Base-by-base conservation (phyloP, 2,329 filamentous ascomycete genomes). In the Aspergillus neotritici region DNA sequence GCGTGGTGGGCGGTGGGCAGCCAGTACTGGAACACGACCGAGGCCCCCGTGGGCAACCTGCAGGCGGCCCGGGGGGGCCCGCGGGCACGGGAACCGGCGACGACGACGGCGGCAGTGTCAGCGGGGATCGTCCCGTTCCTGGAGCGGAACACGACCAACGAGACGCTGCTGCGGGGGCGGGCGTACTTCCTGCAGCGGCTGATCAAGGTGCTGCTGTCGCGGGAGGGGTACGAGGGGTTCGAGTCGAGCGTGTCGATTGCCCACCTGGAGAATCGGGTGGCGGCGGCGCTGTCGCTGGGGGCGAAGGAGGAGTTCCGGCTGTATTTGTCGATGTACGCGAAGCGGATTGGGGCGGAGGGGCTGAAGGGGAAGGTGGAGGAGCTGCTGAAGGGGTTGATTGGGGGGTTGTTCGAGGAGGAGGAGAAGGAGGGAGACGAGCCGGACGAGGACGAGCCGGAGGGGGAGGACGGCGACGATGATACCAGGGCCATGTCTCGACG, bases 21-120 rank as follows among this genome's bases (percentile, higher is more conserved):
- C 55, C 93, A 98, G 63, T 98, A 98, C 65, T 98, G 93, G 94
- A 97, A 98, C 66, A 94, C 89, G 1, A 94, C 89, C 41, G 93
- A 96, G 58, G 89, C 88, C 2, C 89, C 89, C 0, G 82, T 95
- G 41, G 83, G 86, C 37, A 86, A 89, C 39, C 68, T 95, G 31
- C 83, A 88, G 52, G 82, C 86, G 37, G 83, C 82, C n/a, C 21
- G 21, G 7, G 1, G 21, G 2, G 21, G 21, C 21, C 21, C 21
- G 3, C 21, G 9, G 21, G 7, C 2, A 25, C 21, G 21, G 2
- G 21, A 25, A 8, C 21, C 21, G 9, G 21, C 21, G 6, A 25
- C 21, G 21, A 9, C 71, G 7, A 73, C 71, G 47, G 72, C 74
- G 14, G 69, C 79, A 1, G 78, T 94, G 4, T 95, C 91, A 0